Base-by-base conservation (phyloP, 1,284 basidiomycete species). In the Meripilus lineatus region DNA sequence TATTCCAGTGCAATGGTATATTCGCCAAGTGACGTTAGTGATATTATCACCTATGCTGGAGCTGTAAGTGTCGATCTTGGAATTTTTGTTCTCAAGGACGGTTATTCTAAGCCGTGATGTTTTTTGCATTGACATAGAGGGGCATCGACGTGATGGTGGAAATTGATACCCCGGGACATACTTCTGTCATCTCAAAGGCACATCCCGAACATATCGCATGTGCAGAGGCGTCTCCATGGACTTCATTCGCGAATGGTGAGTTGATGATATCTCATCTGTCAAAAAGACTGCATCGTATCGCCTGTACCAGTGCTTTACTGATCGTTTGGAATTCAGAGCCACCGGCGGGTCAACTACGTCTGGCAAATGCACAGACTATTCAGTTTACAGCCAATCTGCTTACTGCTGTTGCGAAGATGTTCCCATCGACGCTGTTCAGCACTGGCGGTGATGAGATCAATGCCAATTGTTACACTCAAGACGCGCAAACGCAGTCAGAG, bases 401-500 rank as follows among this genome's bases (percentile, higher is more conserved):
- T 50, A 50, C 57, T 5, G 57, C 64, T 1, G 58, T 68, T 1
- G 61, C 74, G 1, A 57, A 64, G 15, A 61, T 76, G 28, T 73
- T 85, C 50, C 75, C 78, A 1, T 77, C 81, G 14, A 70, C 61
- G 20, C 71, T 86, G 47, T 79, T 93, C 59, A 80, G 79, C 51
- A 86, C 87, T 0, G 91, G 91, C 2, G 90, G 90, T 0, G 91
- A 93, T 58, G 90, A 93, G 63, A 61, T 93, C 49, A 91, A 91
- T 57, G 57, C 61, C 7, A 69, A 70, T 33, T 91, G 88, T 63
- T 92, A 88, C 58, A 65, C 67, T 0, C 59, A 77, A 22, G 88
- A 91, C 58, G 54, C 63, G 4, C 63, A 71, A 47, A 87, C 85
- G 0, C 74, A 79, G 54, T 57, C 60, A 0, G 70, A 72, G 7